Base-by-base conservation (phyloP, 371 early-diverging fungal species). In the Syncephalastrum sp. region DNA sequence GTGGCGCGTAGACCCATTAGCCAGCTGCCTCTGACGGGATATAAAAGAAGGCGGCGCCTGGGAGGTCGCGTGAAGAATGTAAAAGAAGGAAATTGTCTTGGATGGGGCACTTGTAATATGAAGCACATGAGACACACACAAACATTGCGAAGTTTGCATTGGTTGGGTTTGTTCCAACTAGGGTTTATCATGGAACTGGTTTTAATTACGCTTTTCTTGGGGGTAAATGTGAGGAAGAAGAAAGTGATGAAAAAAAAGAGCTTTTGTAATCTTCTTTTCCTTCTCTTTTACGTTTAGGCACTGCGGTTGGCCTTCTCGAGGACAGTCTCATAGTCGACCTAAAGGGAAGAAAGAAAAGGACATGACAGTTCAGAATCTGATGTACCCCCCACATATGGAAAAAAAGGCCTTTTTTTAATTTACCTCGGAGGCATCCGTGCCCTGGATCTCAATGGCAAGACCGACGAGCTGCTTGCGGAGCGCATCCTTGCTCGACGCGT, bases 401-500 rank as follows among this genome's bases (percentile, higher is more conserved):
- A 16, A 14, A 27, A 7, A 50, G 29, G 15, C 42, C 15, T 17
- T 46, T 33, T 44, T 25, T 21, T 21, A 24, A 21, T 45, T 63
- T 67, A 77, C 82, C 72, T 90, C 91, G 42, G 84, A 78, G 13
- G 67, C 42, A 51, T 93, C 93, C 51, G 91, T 93, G 61, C 87
- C 91, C 82, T 97, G 97, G 63, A 96, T 77, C 54, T 94, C 94
- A 50, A 78, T 69, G 53, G 76, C 82, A 56, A 94, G 58, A 53
- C 95, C 96, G 45, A 81, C 82, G 52, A 95, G 82, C 50, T 72
- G 69, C 73, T 78, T 87, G 70, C 91, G 87, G 43, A 97, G 67
- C 51, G 86, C 88, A 43, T 89, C 89, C 79, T 92, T 94, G 81
- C 87, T 88, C 54, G 92, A 84, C 50, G 97, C 88, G 80, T 94